Conservation (phyloP, 495 filamentous ascomycete species). For the Neurospora sp. region DNA sequence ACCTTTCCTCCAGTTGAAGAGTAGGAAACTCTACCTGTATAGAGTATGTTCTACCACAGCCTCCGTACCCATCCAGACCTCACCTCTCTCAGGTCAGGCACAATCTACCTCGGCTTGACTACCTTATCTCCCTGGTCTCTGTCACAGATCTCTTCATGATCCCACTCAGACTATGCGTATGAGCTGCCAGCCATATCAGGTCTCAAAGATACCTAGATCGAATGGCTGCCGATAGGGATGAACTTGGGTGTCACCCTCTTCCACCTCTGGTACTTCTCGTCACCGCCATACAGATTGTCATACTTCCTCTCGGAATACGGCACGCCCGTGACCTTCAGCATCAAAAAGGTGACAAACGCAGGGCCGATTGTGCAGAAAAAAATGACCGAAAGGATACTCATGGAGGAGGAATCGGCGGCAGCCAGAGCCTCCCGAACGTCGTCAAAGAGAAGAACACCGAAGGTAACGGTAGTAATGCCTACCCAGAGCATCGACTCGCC, state of each 20-base stretch:
- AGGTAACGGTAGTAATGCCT: constrained; percentile 40
- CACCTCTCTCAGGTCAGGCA: background rate
- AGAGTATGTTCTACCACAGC: background rate
- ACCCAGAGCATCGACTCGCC: constrained; percentile 58
- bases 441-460: constrained; percentile 36
- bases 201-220: background rate
- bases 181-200: background rate
- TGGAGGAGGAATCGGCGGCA: background rate
- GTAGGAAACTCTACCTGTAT: background rate
- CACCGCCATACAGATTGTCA: constrained; percentile 50
- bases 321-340: constrained; percentile 51
- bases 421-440: constrained; percentile 39
- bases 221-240: constrained; percentile 32
- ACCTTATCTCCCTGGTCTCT: background rate
- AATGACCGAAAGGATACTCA: constrained; percentile 33
- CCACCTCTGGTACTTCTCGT: constrained; percentile 57
- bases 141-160: background rate
- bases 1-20: background rate
- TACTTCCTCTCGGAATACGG: constrained; percentile 57
- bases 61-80: background rate
- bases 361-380: constrained; percentile 47
- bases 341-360: constrained; percentile 49
- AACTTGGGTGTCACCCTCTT: constrained; percentile 57
- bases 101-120: background rate
- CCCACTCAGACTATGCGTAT: background rate